Percentiles rank a stretch among this genome's conserved stretches.
These are phyloP conservation scores for Candida easanensis DNA, from an alignment of 805 yeast species.

Conservation along the genomic window DNA sequence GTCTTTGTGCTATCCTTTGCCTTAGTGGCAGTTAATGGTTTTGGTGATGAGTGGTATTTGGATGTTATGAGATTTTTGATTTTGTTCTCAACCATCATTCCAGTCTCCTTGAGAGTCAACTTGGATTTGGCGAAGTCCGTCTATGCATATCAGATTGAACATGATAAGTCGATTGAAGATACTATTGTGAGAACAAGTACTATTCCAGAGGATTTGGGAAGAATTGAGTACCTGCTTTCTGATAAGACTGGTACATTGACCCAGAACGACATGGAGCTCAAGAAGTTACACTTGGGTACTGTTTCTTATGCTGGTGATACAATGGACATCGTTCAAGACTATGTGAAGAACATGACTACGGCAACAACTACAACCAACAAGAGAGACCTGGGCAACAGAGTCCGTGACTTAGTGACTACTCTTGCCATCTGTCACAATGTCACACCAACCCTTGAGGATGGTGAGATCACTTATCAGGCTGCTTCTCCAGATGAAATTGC, in stretches of 20 bases:
- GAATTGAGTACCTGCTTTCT: conserved; percentile 86
- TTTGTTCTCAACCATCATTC: conserved; percentile 91
- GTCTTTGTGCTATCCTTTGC: conserved; percentile 76
- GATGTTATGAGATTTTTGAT: conserved; percentile 89
- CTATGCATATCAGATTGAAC: conserved; percentile 92
- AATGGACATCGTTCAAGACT: conserved; percentile 80
- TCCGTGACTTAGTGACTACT: conserved; percentile 76
- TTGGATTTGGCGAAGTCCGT: conserved; percentile 94
- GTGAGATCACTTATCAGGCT: conserved; percentile 82
- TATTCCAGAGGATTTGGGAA: conserved; percentile 95
- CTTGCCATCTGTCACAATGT: conserved; percentile 96
- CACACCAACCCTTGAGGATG: conserved; percentile 86
- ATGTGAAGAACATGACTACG: conserved; percentile 38
- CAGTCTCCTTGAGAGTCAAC: conserved; percentile 92
- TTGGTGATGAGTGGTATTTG: conserved; percentile 76
- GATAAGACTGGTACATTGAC: conserved; percentile 98
- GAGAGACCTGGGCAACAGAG: conserved; percentile 72
- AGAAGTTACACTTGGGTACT: conserved; percentile 87
- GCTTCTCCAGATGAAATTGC: conserved; percentile 99
- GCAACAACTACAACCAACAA: conserved; percentile 35
- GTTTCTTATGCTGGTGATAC: conserved; percentile 92
- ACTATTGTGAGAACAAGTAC: conserved; percentile 96
- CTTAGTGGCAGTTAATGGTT: conserved; percentile 80
- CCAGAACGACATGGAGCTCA: conserved; percentile 96
- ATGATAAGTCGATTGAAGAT: conserved; percentile 73